Evolutionary conservation across 257 asterid species (phyloP).

Genomic region (Solanum chmielewskii): DNA sequence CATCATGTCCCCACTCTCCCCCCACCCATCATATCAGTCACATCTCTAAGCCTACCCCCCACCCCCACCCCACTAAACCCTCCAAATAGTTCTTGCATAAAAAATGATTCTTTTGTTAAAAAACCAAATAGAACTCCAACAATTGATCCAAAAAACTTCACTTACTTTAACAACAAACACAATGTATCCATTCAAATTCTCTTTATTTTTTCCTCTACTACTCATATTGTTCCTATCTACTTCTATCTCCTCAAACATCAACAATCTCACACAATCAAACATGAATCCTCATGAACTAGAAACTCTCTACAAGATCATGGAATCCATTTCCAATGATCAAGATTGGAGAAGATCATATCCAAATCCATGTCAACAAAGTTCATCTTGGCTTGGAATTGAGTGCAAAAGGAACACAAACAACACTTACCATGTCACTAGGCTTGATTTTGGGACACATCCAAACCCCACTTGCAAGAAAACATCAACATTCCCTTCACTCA

Average conservation of each 20-base stretch:
- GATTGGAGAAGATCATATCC: constrained; percentile 60
- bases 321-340: constrained; percentile 43
- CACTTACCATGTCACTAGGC: constrained; percentile 45
- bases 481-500: constrained; percentile 56
- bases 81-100: not conserved
- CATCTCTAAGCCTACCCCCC: not conserved
- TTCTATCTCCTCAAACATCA: constrained; percentile 3
- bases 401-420: constrained; percentile 25
- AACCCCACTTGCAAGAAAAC: constrained; percentile 66
- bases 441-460: constrained; percentile 65
- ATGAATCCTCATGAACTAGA: constrained; percentile 52
- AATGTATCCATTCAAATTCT: constrained; percentile 27
- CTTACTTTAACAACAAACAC: not conserved
- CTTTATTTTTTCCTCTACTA: constrained; percentile 7
- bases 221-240: not conserved
- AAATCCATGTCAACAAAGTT: constrained; percentile 56
- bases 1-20: not conserved
- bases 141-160: not conserved
- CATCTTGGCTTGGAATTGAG: constrained; percentile 66
- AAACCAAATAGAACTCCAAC: not conserved
- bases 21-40: constrained; percentile 39
- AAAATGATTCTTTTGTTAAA: not conserved
- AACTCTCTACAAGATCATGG: constrained; percentile 64
- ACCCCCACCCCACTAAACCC: not conserved
- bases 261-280: not conserved